Conservation (phyloP, 1,284 basidiomycete genomes). For the Meira miltonrushii region DNA sequence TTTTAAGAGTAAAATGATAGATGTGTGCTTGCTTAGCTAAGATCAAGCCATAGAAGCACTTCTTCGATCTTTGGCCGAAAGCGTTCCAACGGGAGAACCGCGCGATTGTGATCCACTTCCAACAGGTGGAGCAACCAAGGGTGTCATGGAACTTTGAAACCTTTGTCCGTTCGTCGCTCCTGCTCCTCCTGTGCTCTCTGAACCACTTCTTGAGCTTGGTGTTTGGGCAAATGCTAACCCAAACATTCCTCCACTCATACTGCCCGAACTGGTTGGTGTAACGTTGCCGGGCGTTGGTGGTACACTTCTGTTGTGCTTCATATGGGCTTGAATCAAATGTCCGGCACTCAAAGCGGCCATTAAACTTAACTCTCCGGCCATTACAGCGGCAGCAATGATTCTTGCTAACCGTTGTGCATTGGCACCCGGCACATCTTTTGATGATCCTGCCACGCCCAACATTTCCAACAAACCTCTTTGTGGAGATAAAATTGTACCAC, state of each 20-base stretch:
- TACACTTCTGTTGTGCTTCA: slow-evolving; percentile 51
- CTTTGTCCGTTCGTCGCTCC: slow-evolving; percentile 3
- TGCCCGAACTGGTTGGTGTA: slow-evolving; percentile 23
- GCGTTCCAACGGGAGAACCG: neutral
- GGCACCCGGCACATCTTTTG: slow-evolving; percentile 44
- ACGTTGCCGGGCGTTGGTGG: slow-evolving; percentile 43
- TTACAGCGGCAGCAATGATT: slow-evolving; percentile 50
- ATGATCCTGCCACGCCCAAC: slow-evolving; percentile 47
- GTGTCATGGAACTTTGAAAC: slow-evolving; percentile 29
- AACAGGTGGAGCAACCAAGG: slow-evolving; percentile 36
- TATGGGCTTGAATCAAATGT: slow-evolving; percentile 51
- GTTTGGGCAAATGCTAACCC: neutral
- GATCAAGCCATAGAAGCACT: neutral
- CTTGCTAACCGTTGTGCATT: slow-evolving; percentile 50
- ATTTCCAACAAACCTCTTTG: slow-evolving; percentile 50
- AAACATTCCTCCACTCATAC: slow-evolving; percentile 10
- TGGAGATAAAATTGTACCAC: slow-evolving; percentile 64
- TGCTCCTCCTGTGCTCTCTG: neutral
- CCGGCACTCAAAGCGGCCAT: slow-evolving; percentile 50
- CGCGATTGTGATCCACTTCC: slow-evolving; percentile 1
- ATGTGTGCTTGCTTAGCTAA: too few species aligned
- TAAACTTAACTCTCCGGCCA: slow-evolving; percentile 50
- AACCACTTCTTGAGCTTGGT: neutral
- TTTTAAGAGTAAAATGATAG: too few species aligned
- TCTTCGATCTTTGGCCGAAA: neutral